A percentile compares a stretch with the other conserved stretches of the same genome.
These are phyloP conservation scores for Karstenula rhodostoma DNA, from an alignment of 2,329 filamentous ascomycete genomes.

Conservation along the genomic window DNA sequence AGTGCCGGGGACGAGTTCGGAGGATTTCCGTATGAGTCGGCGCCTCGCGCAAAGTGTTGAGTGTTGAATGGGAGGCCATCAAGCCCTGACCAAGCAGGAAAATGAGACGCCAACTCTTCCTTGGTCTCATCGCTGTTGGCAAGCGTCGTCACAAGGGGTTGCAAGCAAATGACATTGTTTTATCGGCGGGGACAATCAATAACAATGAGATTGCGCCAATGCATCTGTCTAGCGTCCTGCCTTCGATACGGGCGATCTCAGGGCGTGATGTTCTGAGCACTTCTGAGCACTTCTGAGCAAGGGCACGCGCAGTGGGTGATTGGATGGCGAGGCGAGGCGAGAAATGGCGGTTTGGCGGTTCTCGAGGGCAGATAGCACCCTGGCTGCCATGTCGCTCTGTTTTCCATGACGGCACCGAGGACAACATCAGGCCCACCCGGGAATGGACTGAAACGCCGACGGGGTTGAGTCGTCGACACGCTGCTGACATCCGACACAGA, in stretches of 20 bases:
- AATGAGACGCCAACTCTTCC: background rate
- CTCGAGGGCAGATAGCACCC: background rate
- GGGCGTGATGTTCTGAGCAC: background rate
- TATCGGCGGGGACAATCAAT: background rate
- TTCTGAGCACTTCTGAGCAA: background rate
- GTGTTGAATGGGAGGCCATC: background rate
- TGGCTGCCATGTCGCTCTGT: background rate
- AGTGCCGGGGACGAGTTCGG: constrained; percentile 8
- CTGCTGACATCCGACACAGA: constrained; percentile 12
- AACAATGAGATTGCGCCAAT: constrained; percentile 8
- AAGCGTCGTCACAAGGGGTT: background rate
- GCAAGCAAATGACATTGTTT: background rate
- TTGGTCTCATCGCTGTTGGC: background rate
- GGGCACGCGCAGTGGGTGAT: background rate
- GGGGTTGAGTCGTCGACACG: constrained; percentile 5
- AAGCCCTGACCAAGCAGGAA: background rate
- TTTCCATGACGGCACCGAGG: constrained; percentile 7
- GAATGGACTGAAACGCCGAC: constrained; percentile 8
- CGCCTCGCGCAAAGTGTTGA: background rate
- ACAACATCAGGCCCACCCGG: constrained; percentile 8
- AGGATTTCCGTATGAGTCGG: background rate
- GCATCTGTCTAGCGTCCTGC: constrained; percentile 2
- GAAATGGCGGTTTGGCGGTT: constrained; percentile 3
- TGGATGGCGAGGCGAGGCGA: constrained; percentile 6
- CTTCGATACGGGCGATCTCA: constrained; percentile 3